Evolutionary conservation across 768 basidiomycete species (phyloP).

Genomic region (Boletus vermiculosoides): DNA sequence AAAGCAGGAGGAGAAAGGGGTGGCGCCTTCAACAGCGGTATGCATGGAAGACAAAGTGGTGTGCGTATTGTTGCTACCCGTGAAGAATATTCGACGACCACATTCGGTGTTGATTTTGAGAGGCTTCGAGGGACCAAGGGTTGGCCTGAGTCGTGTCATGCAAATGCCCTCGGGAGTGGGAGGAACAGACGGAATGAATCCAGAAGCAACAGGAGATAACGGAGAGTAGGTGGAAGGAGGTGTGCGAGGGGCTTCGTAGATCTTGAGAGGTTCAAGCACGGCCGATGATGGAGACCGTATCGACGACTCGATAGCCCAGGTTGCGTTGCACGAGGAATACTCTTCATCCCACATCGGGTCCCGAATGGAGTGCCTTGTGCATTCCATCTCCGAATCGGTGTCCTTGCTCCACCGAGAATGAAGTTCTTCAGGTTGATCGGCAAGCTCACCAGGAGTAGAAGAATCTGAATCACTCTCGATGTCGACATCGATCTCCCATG

Average conservation of each 20-base stretch:
- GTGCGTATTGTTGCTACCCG: constrained; percentile 44
- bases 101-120: constrained; percentile 61
- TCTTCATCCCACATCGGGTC: constrained; percentile 35
- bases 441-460: constrained; percentile 44
- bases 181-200: constrained; percentile 47
- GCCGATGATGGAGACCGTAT: constrained; percentile 45
- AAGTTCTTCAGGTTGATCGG: constrained; percentile 39
- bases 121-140: constrained; percentile 36
- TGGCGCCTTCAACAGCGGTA: constrained; percentile 65
- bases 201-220: constrained; percentile 38
- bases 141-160: constrained; percentile 39
- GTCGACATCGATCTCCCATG: constrained; percentile 74
- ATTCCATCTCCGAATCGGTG: constrained; percentile 37
- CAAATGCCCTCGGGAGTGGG: constrained; percentile 56
- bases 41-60: constrained; percentile 65
- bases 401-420: constrained; percentile 63
- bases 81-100: constrained; percentile 36
- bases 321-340: constrained; percentile 48
- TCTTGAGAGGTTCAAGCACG: constrained; percentile 37
- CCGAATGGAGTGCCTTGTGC: constrained; percentile 27
- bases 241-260: constrained; percentile 48
- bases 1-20: constrained; percentile 56
- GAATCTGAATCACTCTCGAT: constrained; percentile 62
- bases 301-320: constrained; percentile 55
- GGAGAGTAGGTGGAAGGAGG: constrained; percentile 55